Percentiles rank a stretch among this genome's conserved stretches.
Conservation (phyloP, 768 basidiomycete species). For the Phlegmacium glaucopus region DNA sequence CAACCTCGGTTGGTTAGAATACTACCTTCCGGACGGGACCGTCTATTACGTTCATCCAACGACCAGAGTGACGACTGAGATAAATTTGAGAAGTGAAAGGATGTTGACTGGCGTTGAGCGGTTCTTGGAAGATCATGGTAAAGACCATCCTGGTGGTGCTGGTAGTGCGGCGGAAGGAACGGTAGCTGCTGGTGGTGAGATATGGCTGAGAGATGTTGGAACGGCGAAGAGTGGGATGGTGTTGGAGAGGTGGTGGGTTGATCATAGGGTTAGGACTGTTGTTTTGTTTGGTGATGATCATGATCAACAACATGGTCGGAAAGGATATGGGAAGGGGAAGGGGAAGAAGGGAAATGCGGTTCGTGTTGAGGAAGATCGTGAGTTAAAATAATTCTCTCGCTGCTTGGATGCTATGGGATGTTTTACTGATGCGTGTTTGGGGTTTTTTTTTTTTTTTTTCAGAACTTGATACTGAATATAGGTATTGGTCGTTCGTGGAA, state of each 20-base stretch:
- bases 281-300: conserved; percentile 13
- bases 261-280: conserved; percentile 57
- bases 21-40: conserved; percentile 69
- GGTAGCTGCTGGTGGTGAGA: background rate
- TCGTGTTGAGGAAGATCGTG: conserved; percentile 39
- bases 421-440: no score
- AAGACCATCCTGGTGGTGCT: conserved; percentile 40
- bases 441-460: conserved; percentile 1
- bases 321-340: conserved; percentile 31
- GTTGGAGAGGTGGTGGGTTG: conserved; percentile 53
- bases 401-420: background rate
- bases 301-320: conserved; percentile 1
- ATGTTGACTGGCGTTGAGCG: conserved; percentile 46
- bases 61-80: conserved; percentile 63
- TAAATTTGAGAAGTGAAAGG: conserved; percentile 54
- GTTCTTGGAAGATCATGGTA: conserved; percentile 41
- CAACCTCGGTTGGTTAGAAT: conserved; percentile 72
- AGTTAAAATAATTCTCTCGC: conserved; percentile 17
- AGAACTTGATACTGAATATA: conserved; percentile 75
- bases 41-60: conserved; percentile 70
- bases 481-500: conserved; percentile 83
- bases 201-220: conserved; percentile 2
- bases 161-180: conserved; percentile 55
- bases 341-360: conserved; percentile 12
- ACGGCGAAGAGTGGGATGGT: conserved; percentile 18